phyloP scores from a whole-genome alignment of 2,329 filamentous ascomycete species.

The Diplodia scrobiculata region DNA sequence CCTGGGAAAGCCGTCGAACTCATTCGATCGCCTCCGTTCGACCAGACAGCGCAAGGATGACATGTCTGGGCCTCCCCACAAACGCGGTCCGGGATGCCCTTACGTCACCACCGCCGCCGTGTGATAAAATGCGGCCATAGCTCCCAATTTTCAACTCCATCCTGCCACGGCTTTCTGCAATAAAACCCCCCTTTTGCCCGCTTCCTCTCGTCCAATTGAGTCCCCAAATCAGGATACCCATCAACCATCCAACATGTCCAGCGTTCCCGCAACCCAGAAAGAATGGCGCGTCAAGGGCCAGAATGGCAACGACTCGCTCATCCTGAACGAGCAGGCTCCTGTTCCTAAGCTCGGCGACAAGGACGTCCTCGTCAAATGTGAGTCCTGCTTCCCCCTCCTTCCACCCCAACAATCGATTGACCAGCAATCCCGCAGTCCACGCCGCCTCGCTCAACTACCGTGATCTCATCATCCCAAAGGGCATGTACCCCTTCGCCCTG shows the following conservation, averaged over 20 bases:
- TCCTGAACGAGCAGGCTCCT: constrained; percentile 54
- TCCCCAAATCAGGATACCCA: not conserved
- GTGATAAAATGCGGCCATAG: constrained; percentile 10
- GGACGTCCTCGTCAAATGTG: constrained; percentile 70
- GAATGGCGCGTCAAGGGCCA: constrained; percentile 59
- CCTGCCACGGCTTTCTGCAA: too few relatives aligned
- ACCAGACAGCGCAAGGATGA: not conserved
- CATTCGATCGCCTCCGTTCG: not conserved
- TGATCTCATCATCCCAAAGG: constrained; percentile 52
- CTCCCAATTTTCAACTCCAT: not conserved
- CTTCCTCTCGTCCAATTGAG: not conserved
- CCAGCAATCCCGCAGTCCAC: constrained; percentile 43
- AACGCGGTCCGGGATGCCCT: not conserved
- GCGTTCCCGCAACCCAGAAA: constrained; percentile 51
- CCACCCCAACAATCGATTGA: not conserved
- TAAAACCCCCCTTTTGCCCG: not conserved
- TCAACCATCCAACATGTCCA: constrained; percentile 13
- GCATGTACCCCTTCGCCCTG: constrained; percentile 44
- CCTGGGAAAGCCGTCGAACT: not conserved
- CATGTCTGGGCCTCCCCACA: not conserved
- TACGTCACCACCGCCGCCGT: not conserved
- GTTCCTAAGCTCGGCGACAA: constrained; percentile 67
- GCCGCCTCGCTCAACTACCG: constrained; percentile 55
- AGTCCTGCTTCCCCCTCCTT: constrained; percentile 16
- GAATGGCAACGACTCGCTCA: constrained; percentile 63